phyloP scores from a whole-genome alignment of 345 rosid species.

The Jatropha curcas region DNA sequence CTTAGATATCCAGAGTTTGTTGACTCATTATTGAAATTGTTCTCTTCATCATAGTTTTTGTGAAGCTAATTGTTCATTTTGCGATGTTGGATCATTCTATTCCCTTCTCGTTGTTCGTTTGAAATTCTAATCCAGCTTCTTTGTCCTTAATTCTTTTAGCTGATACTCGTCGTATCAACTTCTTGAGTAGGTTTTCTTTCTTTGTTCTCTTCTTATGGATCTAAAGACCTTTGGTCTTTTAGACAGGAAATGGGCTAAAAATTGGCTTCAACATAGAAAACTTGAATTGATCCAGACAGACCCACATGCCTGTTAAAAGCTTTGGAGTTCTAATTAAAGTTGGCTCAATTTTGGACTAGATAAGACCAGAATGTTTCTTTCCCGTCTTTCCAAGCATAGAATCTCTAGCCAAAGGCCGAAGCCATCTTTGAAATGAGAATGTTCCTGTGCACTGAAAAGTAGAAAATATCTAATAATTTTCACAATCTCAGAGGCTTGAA shows the following conservation, averaged over 20 bases:
- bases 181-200: no score
- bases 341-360: neutral
- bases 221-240: neutral
- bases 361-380: conserved; percentile 1
- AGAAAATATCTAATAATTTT: conserved; percentile 1
- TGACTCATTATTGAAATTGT: no score
- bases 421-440: neutral
- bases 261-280: neutral
- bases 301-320: conserved; percentile 6
- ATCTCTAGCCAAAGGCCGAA: neutral
- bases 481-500: neutral
- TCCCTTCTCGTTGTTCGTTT: no score
- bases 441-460: neutral
- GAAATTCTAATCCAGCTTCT: no score
- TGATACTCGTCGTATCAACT: no score
- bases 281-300: neutral
- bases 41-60: no score
- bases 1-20: no score
- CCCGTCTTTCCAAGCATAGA: neutral
- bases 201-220: no score
- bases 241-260: neutral
- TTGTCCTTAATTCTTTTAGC: no score
- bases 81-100: no score
- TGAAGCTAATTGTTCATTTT: no score
- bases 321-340: no score